A percentile compares a stretch with the other conserved stretches of the same genome.
Conservation (phyloP, 2,329 filamentous ascomycete genomes). For the Colletotrichum eleusines region DNA sequence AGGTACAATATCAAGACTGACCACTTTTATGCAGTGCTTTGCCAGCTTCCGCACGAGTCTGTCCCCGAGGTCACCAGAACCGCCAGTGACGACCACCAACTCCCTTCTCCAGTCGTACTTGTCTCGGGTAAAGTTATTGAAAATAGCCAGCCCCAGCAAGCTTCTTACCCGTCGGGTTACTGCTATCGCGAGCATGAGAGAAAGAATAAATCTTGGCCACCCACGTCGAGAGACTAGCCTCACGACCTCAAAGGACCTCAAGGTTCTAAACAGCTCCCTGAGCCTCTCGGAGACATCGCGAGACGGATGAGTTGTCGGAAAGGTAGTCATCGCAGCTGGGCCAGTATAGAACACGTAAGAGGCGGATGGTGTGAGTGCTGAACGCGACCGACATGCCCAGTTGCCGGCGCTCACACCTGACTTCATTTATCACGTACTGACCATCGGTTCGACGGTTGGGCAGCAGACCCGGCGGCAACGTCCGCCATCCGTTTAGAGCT, state of each 20-base stretch:
- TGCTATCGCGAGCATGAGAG: constrained; percentile 6
- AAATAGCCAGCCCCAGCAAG: neutral
- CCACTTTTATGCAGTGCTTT: constrained; percentile 33
- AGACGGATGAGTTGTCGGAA: neutral
- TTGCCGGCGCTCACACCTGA: neutral
- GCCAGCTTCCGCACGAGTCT: constrained; percentile 32
- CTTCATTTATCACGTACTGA: neutral
- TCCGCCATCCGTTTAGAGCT: constrained; percentile 13
- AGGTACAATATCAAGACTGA: constrained; percentile 27
- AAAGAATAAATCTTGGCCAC: constrained; percentile 16
- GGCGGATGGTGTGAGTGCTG: neutral
- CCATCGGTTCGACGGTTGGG: neutral
- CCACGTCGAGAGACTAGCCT: neutral
- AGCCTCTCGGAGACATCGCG: constrained; percentile 1
- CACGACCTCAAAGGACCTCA: constrained; percentile 6
- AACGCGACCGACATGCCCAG: neutral
- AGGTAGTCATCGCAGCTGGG: constrained; percentile 9
- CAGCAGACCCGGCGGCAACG: neutral
- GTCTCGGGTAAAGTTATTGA: constrained; percentile 35
- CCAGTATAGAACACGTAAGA: neutral
- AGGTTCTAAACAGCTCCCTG: neutral
- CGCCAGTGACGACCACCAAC: constrained; percentile 50
- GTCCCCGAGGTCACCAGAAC: constrained; percentile 31
- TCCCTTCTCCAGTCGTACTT: constrained; percentile 36
- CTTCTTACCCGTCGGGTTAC: constrained; percentile 11